phyloP scores from a whole-genome alignment of 2,329 filamentous ascomycete genomes.

The Xylariaceae sp. region DNA sequence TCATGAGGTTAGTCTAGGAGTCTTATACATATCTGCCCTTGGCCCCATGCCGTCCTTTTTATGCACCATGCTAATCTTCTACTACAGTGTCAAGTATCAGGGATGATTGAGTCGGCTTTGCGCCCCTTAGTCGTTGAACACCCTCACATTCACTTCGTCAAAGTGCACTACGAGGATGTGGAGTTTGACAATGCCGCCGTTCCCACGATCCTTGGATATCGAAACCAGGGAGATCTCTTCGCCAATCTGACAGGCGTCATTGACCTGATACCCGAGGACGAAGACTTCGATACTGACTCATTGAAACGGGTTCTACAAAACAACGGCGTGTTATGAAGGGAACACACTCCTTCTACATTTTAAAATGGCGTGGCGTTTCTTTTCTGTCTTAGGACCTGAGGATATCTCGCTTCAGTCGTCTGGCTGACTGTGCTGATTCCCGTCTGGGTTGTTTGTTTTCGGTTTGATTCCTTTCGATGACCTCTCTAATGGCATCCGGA shows the following conservation, averaged over 20 bases:
- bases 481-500: constrained; percentile 9
- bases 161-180: constrained; percentile 84
- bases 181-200: constrained; percentile 89
- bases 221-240: constrained; percentile 80
- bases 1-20: constrained; percentile 57
- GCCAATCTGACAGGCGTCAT: constrained; percentile 83
- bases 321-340: constrained; percentile 45
- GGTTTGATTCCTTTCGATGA: constrained; percentile 4
- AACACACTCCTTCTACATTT: background rate
- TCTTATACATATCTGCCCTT: background rate
- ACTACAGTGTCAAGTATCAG: constrained; percentile 68
- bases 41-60: background rate
- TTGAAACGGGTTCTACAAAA: constrained; percentile 49
- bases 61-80: constrained; percentile 22
- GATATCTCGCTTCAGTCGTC: no score
- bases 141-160: constrained; percentile 75
- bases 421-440: constrained; percentile 7
- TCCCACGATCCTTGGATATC: constrained; percentile 84
- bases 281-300: constrained; percentile 50
- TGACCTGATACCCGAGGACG: constrained; percentile 72
- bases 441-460: constrained; percentile 1
- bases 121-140: constrained; percentile 67
- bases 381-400: no score
- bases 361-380: background rate
- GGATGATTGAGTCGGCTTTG: constrained; percentile 73